A percentile compares a stretch with the other conserved stretches of the same genome.
These are phyloP conservation scores for Cephalotrichum gorgonifer DNA, from an alignment of 2,329 filamentous ascomycete species.

Conservation along the genomic window DNA sequence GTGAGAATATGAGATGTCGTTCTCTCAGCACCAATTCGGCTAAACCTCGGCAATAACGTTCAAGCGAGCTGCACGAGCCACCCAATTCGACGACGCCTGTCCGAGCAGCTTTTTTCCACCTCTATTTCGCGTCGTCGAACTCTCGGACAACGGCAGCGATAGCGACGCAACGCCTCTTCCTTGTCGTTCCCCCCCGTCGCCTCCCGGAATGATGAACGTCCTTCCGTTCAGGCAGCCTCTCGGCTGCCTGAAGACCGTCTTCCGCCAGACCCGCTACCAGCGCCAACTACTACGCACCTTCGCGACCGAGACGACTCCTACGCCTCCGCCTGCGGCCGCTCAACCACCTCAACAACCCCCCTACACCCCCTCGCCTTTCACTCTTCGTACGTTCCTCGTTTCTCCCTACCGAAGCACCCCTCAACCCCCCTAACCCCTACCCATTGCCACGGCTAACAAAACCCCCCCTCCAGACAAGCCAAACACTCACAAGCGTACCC, in stretches of 20 bases:
- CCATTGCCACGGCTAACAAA: neutral
- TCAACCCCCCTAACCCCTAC: neutral
- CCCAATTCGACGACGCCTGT: constrained; percentile 5
- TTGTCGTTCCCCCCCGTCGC: neutral
- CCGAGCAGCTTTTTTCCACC: neutral
- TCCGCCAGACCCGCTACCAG: constrained; percentile 48
- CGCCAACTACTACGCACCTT: constrained; percentile 12
- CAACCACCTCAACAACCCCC: constrained; percentile 2
- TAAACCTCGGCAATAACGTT: constrained; percentile 3
- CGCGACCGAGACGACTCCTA: constrained; percentile 10
- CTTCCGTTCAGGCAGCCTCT: constrained; percentile 54
- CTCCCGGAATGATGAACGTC: constrained; percentile 43
- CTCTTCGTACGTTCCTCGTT: neutral
- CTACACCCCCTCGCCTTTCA: neutral
- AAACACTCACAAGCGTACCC: constrained; percentile 6
- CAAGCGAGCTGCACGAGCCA: neutral
- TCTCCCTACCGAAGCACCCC: neutral
- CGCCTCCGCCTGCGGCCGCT: constrained; percentile 16
- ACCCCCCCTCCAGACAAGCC: neutral
- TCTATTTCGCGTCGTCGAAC: neutral
- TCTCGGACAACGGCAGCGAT: neutral
- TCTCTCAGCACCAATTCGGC: too few relatives aligned
- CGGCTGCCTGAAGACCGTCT: constrained; percentile 56
- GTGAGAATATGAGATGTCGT: neutral
- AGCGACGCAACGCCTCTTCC: neutral